Evolutionary conservation across 2,329 filamentous ascomycete genomes (phyloP).

Genomic region (Aschersonia sp.): DNA sequence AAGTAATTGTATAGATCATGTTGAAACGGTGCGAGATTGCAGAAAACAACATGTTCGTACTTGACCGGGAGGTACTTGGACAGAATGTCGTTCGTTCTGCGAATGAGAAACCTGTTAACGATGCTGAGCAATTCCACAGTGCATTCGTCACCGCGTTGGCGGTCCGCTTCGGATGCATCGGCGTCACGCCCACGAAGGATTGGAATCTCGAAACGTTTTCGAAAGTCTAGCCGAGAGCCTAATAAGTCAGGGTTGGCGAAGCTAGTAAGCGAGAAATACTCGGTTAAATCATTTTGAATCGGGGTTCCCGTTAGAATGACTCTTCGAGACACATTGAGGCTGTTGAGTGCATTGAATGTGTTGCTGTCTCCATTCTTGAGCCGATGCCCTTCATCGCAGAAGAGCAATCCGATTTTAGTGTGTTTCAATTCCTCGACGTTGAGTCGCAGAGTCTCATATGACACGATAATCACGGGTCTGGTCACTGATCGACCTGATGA

Average conservation of each 20-base stretch:
- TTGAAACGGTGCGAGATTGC: slow-evolving; percentile 86
- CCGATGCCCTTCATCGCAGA: slow-evolving; percentile 93
- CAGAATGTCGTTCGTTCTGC: slow-evolving; percentile 91
- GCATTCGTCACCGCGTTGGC: slow-evolving; percentile 70
- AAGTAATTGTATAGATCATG: slow-evolving; percentile 92
- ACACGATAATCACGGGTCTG: slow-evolving; percentile 89
- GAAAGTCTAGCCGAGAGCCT: slow-evolving; percentile 78
- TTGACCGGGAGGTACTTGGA: slow-evolving; percentile 97
- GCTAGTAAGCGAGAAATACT: slow-evolving; percentile 91
- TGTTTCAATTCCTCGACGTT: slow-evolving; percentile 84
- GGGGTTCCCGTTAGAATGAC: slow-evolving; percentile 95
- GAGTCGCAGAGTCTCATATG: slow-evolving; percentile 86
- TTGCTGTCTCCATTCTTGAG: slow-evolving; percentile 94
- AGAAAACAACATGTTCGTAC: slow-evolving; percentile 98
- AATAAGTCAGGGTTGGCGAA: slow-evolving; percentile 92
- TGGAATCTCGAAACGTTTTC: slow-evolving; percentile 84
- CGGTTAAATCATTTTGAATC: slow-evolving; percentile 95
- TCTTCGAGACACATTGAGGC: slow-evolving; percentile 74
- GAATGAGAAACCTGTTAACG: slow-evolving; percentile 98
- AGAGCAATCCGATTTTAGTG: slow-evolving; percentile 77
- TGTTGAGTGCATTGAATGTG: slow-evolving; percentile 84
- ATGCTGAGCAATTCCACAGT: slow-evolving; percentile 65
- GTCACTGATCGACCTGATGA: slow-evolving; percentile 79
- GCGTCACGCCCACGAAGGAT: slow-evolving; percentile 88
- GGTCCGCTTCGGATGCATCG: slow-evolving; percentile 69